These are phyloP conservation scores for Chalara sp. DNA, from an alignment of 2,329 filamentous ascomycete species.

Conservation along the genomic window DNA sequence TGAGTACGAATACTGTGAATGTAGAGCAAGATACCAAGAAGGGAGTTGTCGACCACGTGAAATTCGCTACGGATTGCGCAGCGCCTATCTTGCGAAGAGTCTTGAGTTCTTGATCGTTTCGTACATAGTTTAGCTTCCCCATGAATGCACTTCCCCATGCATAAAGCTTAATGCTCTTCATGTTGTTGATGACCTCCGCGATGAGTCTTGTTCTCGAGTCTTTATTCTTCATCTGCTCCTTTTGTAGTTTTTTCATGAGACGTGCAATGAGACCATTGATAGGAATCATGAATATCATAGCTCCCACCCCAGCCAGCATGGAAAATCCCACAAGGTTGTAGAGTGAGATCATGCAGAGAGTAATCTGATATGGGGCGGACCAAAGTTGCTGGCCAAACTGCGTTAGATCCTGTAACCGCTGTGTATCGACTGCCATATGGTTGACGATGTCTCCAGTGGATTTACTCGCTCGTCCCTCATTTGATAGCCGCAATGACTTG, in stretches of 20 bases:
- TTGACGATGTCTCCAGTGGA: conserved; percentile 98
- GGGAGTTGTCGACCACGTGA: conserved; percentile 95
- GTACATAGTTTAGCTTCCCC: conserved; percentile 91
- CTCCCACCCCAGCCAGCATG: conserved; percentile 90
- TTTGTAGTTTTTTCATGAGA: conserved; percentile 91
- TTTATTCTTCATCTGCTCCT: conserved; percentile 98
- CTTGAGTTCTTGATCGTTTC: conserved; percentile 92
- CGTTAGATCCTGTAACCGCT: conserved; percentile 87
- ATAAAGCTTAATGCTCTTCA: conserved; percentile 99
- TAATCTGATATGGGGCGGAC: conserved; percentile 96
- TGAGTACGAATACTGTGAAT: conserved; percentile 89
- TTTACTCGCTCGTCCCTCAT: conserved; percentile 82
- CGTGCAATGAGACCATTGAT: conserved; percentile 88
- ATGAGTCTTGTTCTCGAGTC: conserved; percentile 88
- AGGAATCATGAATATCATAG: conserved; percentile 97
- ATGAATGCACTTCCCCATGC: conserved; percentile 97
- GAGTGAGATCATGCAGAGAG: conserved; percentile 89
- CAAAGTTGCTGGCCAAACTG: conserved; percentile 94
- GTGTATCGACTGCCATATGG: conserved; percentile 97
- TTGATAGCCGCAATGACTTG: conserved; percentile 84
- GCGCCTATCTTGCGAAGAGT: conserved; percentile 95
- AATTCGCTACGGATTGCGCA: conserved; percentile 89
- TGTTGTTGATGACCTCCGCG: conserved; percentile 97
- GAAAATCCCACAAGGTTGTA: conserved; percentile 93
- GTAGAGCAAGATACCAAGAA: conserved; percentile 97